Percentiles rank a stretch among this genome's conserved stretches.
Conservation (phyloP, 2,329 filamentous ascomycete species). For the Trichophyton rubrum region DNA sequence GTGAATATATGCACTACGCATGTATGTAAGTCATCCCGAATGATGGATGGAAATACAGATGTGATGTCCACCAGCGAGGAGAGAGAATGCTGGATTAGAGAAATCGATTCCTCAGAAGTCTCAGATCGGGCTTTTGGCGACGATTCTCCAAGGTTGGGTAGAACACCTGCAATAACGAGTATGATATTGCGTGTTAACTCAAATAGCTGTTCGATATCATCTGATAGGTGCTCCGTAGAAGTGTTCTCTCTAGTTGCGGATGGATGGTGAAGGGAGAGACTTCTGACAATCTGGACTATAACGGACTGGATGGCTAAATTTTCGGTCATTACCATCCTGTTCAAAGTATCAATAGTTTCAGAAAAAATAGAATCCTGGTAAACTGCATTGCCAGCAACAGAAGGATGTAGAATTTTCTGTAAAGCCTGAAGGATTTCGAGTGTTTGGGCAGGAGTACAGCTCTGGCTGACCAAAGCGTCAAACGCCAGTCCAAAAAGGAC, state of each 20-base stretch:
- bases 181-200: conserved; percentile 95
- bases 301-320: conserved; percentile 77
- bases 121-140: conserved; percentile 57
- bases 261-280: conserved; percentile 80
- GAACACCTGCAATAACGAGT: conserved; percentile 71
- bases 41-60: conserved; percentile 89
- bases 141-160: conserved; percentile 54
- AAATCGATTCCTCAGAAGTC: conserved; percentile 75
- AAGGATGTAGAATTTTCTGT: conserved; percentile 88
- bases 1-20: conserved; percentile 96
- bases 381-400: conserved; percentile 90
- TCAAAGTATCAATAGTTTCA: conserved; percentile 91
- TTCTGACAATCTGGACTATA: conserved; percentile 86
- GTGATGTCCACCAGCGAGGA: conserved; percentile 87
- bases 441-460: conserved; percentile 59
- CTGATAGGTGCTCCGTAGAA: conserved; percentile 66
- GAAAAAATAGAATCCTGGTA: conserved; percentile 93
- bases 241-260: conserved; percentile 61
- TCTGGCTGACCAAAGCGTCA: conserved; percentile 77
- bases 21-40: conserved; percentile 89
- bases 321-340: conserved; percentile 84
- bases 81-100: conserved; percentile 65
- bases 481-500: conserved; percentile 94
- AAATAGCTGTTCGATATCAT: conserved; percentile 96
- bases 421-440: conserved; percentile 80